Percentiles rank a stretch among this genome's conserved stretches.
Evolutionary conservation across 768 basidiomycete species (phyloP).

Genomic region (Sutorius australiensis): DNA sequence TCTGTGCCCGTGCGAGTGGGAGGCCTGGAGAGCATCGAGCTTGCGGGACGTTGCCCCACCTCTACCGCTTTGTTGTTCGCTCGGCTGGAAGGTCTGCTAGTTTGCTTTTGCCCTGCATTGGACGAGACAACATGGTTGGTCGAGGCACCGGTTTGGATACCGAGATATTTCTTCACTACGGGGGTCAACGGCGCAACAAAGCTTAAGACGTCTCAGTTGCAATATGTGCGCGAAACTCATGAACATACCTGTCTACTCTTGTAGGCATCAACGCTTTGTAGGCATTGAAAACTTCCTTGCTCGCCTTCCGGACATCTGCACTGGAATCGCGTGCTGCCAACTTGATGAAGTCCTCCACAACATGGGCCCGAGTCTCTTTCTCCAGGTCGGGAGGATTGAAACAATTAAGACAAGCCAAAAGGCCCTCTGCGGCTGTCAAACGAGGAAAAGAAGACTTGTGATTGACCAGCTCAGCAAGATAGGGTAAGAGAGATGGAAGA

Average conservation of each 20-base stretch:
- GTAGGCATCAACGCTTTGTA: constrained; percentile 68
- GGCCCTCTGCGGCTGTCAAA: constrained; percentile 60
- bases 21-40: constrained; percentile 9
- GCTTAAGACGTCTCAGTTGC: constrained; percentile 36
- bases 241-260: constrained; percentile 60
- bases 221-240: not conserved
- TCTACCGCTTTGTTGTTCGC: constrained; percentile 14
- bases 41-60: constrained; percentile 6
- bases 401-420: constrained; percentile 63
- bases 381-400: constrained; percentile 79
- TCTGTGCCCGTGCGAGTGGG: constrained; percentile 4
- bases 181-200: constrained; percentile 74
- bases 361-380: constrained; percentile 57
- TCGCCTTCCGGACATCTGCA: constrained; percentile 68
- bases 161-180: constrained; percentile 71
- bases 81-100: constrained; percentile 24
- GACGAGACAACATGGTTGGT: constrained; percentile 3
- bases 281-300: constrained; percentile 69
- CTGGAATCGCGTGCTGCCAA: constrained; percentile 66
- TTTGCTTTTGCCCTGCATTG: constrained; percentile 13
- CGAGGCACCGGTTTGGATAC: constrained; percentile 33
- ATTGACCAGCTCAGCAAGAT: constrained; percentile 51
- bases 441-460: constrained; percentile 70
- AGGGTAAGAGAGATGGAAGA: constrained; percentile 57
- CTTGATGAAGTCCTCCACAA: constrained; percentile 70